Evolutionary conservation across 1,284 basidiomycete genomes (phyloP), one percentile per base, ranked within the genome.

Genomic region (Vanrija sp.): DNA sequence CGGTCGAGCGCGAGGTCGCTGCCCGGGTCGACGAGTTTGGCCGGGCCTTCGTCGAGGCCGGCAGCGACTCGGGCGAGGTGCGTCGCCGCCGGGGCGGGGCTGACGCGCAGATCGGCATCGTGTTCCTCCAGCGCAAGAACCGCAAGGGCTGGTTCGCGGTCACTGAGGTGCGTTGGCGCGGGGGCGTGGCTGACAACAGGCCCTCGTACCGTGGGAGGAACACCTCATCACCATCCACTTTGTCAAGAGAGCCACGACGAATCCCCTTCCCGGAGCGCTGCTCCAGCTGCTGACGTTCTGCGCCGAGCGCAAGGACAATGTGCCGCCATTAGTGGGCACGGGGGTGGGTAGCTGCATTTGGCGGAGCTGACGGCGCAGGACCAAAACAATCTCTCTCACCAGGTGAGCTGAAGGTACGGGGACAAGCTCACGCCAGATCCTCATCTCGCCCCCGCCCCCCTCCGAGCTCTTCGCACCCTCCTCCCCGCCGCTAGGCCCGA

Each of bases 91-190:
- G 16, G 31, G 8, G 27, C 44, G 27, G 10, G 12, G 19, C 14
- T 41, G 41, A 16, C 23, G 22, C 2, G 24, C 54, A 75, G 65
- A 58, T 75, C 16, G 73, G 71, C 2, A 62, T 73, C 31, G 65
- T 74, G 15, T 72, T 75, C 41, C 59, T 72, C 20, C 72, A 73
- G 56, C 65, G 67, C 39, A 65, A 61, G 59, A 63, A 68, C 22
- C 63, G 65, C 42, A 73, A 71, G 53, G 69, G 68, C 9, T 75
- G 73, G 73, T 75, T 75, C 49, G 69, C 71, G 3, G 59, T 72
- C 6, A 72, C 72, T 7, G 73, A 75, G 59, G 71, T 68, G 23
- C 41, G 67, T 56, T n/a, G n/a, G n/a, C n/a, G n/a, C n/a, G n/a
- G 31, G 18, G 19, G n/a, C 39, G 2, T 19, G 3, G 25, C 45